A percentile compares a stretch with the other conserved stretches of the same genome.
Conservation (phyloP, 2,329 filamentous ascomycete species). For the Coccinonectria pachysandricola region DNA sequence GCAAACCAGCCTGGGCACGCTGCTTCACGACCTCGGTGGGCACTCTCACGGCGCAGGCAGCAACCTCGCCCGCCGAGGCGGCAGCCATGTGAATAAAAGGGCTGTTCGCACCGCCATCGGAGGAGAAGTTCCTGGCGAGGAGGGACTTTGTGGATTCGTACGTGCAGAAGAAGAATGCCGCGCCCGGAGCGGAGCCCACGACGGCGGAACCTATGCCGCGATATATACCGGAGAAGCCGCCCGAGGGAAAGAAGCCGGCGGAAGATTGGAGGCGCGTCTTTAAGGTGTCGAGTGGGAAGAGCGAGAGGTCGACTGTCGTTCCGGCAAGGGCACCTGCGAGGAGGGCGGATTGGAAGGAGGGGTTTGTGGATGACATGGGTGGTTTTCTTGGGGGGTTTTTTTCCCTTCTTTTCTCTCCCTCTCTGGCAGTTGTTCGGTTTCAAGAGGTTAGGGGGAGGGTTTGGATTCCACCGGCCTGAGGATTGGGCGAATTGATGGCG, state of each 20-base stretch:
- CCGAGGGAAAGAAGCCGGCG: constrained; percentile 65
- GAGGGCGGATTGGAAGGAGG: constrained; percentile 50
- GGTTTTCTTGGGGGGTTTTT: too few relatives aligned
- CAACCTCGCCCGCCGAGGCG: constrained; percentile 77
- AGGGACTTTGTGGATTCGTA: constrained; percentile 67
- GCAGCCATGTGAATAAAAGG: constrained; percentile 67
- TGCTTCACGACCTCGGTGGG: constrained; percentile 98
- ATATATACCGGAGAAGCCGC: constrained; percentile 88
- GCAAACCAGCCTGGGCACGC: constrained; percentile 78
- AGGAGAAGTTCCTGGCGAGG: constrained; percentile 25
- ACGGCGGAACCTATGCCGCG: constrained; percentile 82
- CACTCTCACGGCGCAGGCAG: constrained; percentile 84
- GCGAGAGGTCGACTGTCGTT: constrained; percentile 90
- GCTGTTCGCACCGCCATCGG: constrained; percentile 17
- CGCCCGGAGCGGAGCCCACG: constrained; percentile 84
- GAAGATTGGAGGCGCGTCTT: constrained; percentile 93
- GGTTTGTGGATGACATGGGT: constrained; percentile 17
- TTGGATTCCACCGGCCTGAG: too few relatives aligned
- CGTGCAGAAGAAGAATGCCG: constrained; percentile 94
- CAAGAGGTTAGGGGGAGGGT: too few relatives aligned
- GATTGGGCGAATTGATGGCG: constrained; percentile 1
- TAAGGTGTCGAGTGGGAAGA: constrained; percentile 96
- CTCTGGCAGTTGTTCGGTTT: too few relatives aligned
- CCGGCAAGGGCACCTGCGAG: constrained; percentile 83
- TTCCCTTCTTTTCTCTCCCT: too few relatives aligned